Percentiles rank a stretch among this genome's conserved stretches.
These are phyloP conservation scores for Saccharomyces pastorianus DNA, from an alignment of 1,139 yeast genomes.

Conservation along the genomic window DNA sequence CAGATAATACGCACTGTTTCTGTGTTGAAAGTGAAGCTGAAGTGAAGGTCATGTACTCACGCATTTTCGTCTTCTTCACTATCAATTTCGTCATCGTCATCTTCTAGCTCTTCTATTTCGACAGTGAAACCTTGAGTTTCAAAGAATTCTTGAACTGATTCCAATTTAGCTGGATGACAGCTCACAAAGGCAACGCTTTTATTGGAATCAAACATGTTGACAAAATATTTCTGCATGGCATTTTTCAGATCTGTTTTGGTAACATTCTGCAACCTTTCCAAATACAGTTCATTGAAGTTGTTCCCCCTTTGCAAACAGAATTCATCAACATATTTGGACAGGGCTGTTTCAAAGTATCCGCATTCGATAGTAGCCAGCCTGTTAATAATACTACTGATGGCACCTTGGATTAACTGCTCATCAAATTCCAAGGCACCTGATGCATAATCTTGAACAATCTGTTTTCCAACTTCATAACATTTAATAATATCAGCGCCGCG, in stretches of 20 bases:
- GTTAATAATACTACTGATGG: slow-evolving; percentile 68
- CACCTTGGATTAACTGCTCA: slow-evolving; percentile 52
- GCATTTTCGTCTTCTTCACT: slow-evolving; percentile 5
- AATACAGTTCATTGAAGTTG: slow-evolving; percentile 43
- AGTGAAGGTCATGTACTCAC: neutral
- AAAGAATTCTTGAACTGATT: slow-evolving; percentile 43
- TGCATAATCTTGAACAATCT: slow-evolving; percentile 57
- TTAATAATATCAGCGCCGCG: slow-evolving; percentile 78
- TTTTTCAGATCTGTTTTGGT: slow-evolving; percentile 49
- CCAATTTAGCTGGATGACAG: slow-evolving; percentile 60
- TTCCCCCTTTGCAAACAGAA: slow-evolving; percentile 66
- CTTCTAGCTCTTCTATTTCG: slow-evolving; percentile 45
- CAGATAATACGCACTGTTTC: neutral
- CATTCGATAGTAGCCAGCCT: slow-evolving; percentile 59
- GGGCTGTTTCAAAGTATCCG: slow-evolving; percentile 55
- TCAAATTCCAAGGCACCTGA: slow-evolving; percentile 50
- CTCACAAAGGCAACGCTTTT: slow-evolving; percentile 59
- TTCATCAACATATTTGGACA: slow-evolving; percentile 55
- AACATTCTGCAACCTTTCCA: slow-evolving; percentile 44
- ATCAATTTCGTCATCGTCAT: slow-evolving; percentile 30
- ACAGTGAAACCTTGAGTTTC: slow-evolving; percentile 52
- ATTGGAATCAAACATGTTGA: slow-evolving; percentile 49
- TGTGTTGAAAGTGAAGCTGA: neutral
- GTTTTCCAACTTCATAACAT: slow-evolving; percentile 60
- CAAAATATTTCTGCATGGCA: slow-evolving; percentile 52